Conservation (phyloP, 345 rosid species). For the Hevea brasiliensis region DNA sequence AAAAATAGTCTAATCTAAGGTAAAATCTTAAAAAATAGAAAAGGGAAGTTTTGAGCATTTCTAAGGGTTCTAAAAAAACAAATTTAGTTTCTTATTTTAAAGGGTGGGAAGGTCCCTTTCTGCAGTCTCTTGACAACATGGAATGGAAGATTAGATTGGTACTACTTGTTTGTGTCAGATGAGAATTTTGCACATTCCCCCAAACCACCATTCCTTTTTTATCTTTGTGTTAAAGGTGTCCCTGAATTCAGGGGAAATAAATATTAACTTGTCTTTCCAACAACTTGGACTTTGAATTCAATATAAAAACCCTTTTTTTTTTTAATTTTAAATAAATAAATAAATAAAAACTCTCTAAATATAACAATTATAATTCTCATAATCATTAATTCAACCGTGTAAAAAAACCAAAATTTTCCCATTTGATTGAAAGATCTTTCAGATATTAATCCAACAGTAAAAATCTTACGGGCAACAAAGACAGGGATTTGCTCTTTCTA, state of each 20-base stretch:
- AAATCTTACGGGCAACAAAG: neutral
- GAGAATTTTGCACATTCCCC: slow-evolving; percentile 43
- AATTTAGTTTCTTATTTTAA: neutral
- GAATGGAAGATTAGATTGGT: neutral
- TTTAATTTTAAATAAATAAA: too few species aligned
- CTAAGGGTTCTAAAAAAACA: too few species aligned
- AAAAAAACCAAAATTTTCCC: too few species aligned
- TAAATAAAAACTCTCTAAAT: too few species aligned
- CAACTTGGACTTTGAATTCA: slow-evolving; percentile 61
- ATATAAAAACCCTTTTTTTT: too few species aligned
- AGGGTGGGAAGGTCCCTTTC: slow-evolving; percentile 21
- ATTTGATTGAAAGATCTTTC: neutral
- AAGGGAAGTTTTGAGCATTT: too few species aligned
- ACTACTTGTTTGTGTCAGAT: slow-evolving; percentile 10
- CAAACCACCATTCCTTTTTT: slow-evolving; percentile 1
- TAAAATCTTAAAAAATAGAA: too few species aligned
- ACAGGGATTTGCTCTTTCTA: neutral
- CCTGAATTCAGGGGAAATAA: slow-evolving; percentile 70
- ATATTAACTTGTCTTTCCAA: slow-evolving; percentile 18
- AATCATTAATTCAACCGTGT: too few species aligned
- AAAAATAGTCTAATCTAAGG: too few species aligned
- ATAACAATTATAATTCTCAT: too few species aligned
- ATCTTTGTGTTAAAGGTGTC: slow-evolving; percentile 30
- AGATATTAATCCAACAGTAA: slow-evolving; percentile 1
- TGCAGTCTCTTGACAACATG: too few species aligned